Base-by-base conservation (phyloP, 73 alveolate species). In the Paramecium caudatum region DNA sequence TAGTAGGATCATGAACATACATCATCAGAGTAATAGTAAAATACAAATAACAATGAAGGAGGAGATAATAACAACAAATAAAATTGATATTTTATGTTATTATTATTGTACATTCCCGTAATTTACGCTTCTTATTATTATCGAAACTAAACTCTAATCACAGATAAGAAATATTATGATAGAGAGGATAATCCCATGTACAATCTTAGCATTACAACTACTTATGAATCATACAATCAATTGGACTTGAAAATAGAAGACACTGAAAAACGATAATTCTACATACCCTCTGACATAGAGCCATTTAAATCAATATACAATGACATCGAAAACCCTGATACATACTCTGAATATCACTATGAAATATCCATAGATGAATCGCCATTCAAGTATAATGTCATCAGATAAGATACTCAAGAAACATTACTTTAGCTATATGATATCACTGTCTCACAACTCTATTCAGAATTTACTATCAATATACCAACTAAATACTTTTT, bases 401-500 rank as follows among this genome's bases (percentile, higher is more conserved):
- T 37, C 1, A 70, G 87, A 70, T 3, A 5, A 7, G 87, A 70
- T 9, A 39, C 87, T 25, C 63, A 70, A 70, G 87, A 70, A 0
- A 39, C 39, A 0, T 13, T 70, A 17, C 32, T 70, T 16, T 21
- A 37, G 4, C 15, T 69, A 33, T 34, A 6, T 36, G 61, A 69
- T 37, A 61, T 84, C 32, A 47, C 63, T 10, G 34, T 61, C 3
- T 61, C 92, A 13, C 61, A 85, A 39, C 34, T 13, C 16, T 85
- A 85, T 16, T 23, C 27, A 2, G 46, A 85, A 62, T 62, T 39
- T 0, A 39, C 81, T 62, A 36, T 46, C 13, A 62, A 33, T 6
- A 62, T 85, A 21, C 88, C 92, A 0, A 61, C 92, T 19, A 61
- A 61, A 47, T 65, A 93, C 68, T 78, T 97, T 17, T 94, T 90